Evolutionary conservation across 202 grass and related monocot species (phyloP).

Genomic region (Schoenoplectus triqueter): DNA sequence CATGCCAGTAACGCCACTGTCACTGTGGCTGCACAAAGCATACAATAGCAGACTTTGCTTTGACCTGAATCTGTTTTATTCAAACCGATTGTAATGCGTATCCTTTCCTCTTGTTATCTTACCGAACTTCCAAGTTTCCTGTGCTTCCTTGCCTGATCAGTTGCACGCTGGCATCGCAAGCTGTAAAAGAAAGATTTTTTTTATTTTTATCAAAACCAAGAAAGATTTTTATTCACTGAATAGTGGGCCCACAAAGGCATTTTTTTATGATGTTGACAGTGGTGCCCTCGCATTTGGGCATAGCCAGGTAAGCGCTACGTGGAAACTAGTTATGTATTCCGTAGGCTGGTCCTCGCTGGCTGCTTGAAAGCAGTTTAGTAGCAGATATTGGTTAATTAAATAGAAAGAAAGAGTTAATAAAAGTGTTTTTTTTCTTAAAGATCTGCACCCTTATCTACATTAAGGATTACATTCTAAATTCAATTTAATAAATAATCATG

Average conservation of each 20-base stretch:
- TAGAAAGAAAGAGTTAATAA: not conserved
- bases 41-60: no score
- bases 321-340: not conserved
- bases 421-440: no score
- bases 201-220: no score
- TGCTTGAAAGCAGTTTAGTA: not conserved
- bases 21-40: no score
- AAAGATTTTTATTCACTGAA: not conserved
- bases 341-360: not conserved
- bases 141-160: not conserved
- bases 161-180: conserved; percentile 1
- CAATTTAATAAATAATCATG: no score
- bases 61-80: conserved; percentile 10
- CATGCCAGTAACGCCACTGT: no score
- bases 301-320: conserved; percentile 11
- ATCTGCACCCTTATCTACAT: no score
- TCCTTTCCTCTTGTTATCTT: not conserved
- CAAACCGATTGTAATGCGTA: not conserved
- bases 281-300: not conserved
- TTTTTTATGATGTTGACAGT: conserved; percentile 1
- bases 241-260: not conserved
- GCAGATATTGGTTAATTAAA: not conserved
- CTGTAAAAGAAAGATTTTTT: not conserved
- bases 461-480: no score
- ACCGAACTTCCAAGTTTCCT: not conserved